Conservation (phyloP, 768 basidiomycete genomes). For the Auriscalpium orientale region DNA sequence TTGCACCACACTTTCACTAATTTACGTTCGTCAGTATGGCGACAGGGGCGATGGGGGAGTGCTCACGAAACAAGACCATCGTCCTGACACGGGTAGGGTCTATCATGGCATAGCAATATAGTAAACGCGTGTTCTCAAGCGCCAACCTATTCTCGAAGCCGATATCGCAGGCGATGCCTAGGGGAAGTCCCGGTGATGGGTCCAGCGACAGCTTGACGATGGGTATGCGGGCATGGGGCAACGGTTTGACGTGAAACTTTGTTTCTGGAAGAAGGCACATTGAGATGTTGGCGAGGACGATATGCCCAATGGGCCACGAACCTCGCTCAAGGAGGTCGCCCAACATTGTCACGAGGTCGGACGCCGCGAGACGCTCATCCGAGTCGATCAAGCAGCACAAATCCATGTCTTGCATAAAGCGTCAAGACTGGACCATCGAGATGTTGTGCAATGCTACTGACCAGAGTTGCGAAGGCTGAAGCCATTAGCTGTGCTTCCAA, state of each 20-base stretch:
- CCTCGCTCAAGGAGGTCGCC: slow-evolving; percentile 91
- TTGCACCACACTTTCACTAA: slow-evolving; percentile 99
- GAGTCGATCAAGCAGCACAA: slow-evolving; percentile 94
- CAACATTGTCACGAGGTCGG: slow-evolving; percentile 90
- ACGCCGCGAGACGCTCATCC: slow-evolving; percentile 66
- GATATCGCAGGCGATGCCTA: slow-evolving; percentile 95
- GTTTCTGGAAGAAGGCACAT: slow-evolving; percentile 52
- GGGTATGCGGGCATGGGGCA: slow-evolving; percentile 95
- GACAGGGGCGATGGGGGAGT: slow-evolving; percentile 10
- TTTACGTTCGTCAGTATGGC: slow-evolving; percentile 1
- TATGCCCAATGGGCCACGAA: slow-evolving; percentile 31
- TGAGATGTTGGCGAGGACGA: slow-evolving; percentile 1
- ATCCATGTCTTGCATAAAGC: slow-evolving; percentile 76
- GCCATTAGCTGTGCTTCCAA: slow-evolving; percentile 95
- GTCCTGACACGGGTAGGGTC: slow-evolving; percentile 92
- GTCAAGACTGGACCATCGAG: neutral
- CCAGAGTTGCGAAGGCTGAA: slow-evolving; percentile 96
- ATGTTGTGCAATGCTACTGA: slow-evolving; percentile 20
- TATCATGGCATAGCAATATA: slow-evolving; percentile 96
- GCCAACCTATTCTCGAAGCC: slow-evolving; percentile 97
- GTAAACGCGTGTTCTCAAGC: slow-evolving; percentile 90
- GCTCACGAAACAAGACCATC: slow-evolving; percentile 93
- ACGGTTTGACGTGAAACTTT: slow-evolving; percentile 91
- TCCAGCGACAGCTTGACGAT: slow-evolving; percentile 95
- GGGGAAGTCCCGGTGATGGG: slow-evolving; percentile 71